Percentiles rank a stretch among this genome's conserved stretches.
Conservation (phyloP, 2,329 filamentous ascomycete genomes). For the Talaromyces sp. region DNA sequence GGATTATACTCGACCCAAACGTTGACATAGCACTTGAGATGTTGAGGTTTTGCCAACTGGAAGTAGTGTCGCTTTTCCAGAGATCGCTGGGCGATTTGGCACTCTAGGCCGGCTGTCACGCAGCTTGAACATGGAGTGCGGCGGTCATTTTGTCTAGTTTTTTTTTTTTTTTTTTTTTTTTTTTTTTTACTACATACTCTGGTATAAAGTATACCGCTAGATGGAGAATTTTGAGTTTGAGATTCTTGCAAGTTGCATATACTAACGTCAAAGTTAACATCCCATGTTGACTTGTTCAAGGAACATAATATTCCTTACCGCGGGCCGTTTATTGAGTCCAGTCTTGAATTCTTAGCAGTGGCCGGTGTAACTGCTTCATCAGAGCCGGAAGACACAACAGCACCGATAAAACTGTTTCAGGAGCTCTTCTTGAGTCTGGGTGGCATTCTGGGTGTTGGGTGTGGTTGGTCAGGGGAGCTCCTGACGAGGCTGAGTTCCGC, state of each 20-base stretch:
- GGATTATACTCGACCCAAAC: no score
- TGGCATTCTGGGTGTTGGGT: no score
- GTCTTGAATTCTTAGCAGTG: not conserved
- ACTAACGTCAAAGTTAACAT: not conserved
- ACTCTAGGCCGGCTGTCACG: not conserved
- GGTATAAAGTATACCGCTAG: no score
- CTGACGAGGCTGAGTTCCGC: no score
- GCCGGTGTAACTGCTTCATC: not conserved
- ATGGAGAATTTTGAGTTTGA: not conserved
- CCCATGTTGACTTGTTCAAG: not conserved
- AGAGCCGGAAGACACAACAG: not conserved
- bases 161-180: no score
- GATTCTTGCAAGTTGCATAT: not conserved
- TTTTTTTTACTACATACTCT: no score
- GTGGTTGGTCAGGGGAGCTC: no score
- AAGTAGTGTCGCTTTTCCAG: not conserved
- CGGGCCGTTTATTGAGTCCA: not conserved
- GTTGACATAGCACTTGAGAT: no score
- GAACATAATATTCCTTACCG: not conserved
- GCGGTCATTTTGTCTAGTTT: not conserved
- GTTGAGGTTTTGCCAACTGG: no score
- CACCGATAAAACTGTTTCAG: no score
- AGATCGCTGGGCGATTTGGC: not conserved
- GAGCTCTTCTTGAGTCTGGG: no score
- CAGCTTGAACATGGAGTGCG: not conserved